These are phyloP conservation scores for Kernera saxatilis DNA, from an alignment of 345 rosid species.

Conservation along the genomic window DNA sequence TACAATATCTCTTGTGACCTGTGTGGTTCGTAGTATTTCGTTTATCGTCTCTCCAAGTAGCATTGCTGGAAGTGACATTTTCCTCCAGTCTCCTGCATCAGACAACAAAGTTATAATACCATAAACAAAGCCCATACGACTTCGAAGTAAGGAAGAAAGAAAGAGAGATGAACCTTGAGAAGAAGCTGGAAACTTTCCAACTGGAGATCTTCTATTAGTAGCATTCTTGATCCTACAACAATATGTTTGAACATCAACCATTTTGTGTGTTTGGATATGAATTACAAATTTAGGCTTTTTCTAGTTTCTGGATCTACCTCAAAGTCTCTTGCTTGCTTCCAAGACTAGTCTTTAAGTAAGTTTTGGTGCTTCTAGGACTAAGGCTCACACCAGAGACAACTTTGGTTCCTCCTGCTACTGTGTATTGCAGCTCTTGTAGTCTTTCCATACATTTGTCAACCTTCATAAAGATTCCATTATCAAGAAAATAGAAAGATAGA, in stretches of 20 bases:
- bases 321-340: conserved; percentile 97
- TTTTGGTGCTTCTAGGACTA: conserved; percentile 87
- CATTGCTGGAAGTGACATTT: conserved; percentile 98
- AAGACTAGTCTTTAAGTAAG: conserved; percentile 78
- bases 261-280: no score
- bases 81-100: conserved; percentile 70
- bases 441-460: conserved; percentile 96
- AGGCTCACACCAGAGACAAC: conserved; percentile 72
- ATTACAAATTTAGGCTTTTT: no score
- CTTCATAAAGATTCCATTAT: conserved; percentile 38
- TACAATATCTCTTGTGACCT: conserved; percentile 69
- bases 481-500: no score
- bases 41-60: conserved; percentile 87
- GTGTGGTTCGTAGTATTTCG: conserved; percentile 84
- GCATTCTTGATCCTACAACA: conserved; percentile 60
- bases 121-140: no score
- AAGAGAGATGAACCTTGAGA: conserved; percentile 40
- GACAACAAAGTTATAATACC: background rate
- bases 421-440: conserved; percentile 85
- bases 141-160: background rate
- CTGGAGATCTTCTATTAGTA: conserved; percentile 54
- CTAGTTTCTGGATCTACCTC: conserved; percentile 47
- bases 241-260: conserved; percentile 11
- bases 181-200: conserved; percentile 68
- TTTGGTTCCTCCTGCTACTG: conserved; percentile 84